A percentile compares a stretch with the other conserved stretches of the same genome.
Evolutionary conservation across 2,329 filamentous ascomycete species (phyloP).

Genomic region (Aspergillus sp.): DNA sequence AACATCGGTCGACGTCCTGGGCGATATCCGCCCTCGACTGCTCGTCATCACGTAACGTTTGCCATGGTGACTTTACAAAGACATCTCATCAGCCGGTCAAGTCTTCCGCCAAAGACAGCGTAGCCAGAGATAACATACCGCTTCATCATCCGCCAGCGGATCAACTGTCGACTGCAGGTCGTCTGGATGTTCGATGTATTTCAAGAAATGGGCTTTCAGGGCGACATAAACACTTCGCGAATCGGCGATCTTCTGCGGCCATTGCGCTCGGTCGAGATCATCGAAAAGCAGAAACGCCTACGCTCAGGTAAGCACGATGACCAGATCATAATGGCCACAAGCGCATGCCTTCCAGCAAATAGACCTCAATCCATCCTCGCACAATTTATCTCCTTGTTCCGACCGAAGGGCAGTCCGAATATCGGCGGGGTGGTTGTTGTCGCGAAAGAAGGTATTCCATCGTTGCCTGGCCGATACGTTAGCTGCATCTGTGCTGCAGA

Average conservation of each 20-base stretch:
- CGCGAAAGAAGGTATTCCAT: constrained; percentile 65
- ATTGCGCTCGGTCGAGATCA: constrained; percentile 63
- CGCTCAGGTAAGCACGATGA: constrained; percentile 23
- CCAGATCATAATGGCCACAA: constrained; percentile 5
- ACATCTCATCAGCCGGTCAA: constrained; percentile 23
- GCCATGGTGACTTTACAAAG: constrained; percentile 77
- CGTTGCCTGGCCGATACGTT: constrained; percentile 53
- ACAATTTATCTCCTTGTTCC: constrained; percentile 62
- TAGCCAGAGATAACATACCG: constrained; percentile 50
- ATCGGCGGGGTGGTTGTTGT: constrained; percentile 58
- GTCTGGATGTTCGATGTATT: constrained; percentile 81
- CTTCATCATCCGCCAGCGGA: constrained; percentile 79
- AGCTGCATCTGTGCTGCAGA: background rate
- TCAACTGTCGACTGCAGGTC: constrained; percentile 74
- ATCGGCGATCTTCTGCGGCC: constrained; percentile 67
- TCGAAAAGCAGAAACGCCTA: constrained; percentile 81
- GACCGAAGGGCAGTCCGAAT: constrained; percentile 66
- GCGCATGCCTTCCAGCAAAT: constrained; percentile 81
- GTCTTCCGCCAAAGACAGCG: constrained; percentile 48
- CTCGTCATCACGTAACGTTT: constrained; percentile 82
- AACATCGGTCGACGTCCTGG: constrained; percentile 87
- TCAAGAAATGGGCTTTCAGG: constrained; percentile 72
- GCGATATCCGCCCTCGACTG: constrained; percentile 81
- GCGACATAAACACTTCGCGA: constrained; percentile 73
- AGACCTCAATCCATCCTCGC: constrained; percentile 73